Base-by-base conservation (phyloP, 2,329 filamentous ascomycete species). In the Arthrobotrys pseudoclavata region DNA sequence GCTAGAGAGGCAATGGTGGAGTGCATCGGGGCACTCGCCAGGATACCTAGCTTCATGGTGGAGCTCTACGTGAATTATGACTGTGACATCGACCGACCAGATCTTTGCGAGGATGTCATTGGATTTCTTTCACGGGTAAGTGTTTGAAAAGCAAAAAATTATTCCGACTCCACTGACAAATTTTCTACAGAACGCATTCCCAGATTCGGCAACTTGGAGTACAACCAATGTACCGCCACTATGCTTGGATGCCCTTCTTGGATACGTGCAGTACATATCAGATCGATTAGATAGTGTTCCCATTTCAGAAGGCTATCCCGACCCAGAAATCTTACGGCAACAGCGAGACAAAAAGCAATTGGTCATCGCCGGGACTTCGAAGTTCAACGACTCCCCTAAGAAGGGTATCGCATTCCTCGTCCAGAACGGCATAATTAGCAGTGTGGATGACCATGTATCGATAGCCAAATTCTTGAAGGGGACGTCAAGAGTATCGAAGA, bases 41-140 rank as follows among this genome's bases (percentile, higher is more conserved):
- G 96, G 48, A 97, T 99, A 86, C 94, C 96, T 0, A 94, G 91
- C 48, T 99, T 96, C 82, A 94, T 98, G 89, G 90, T 92, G 10
- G 96, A 99, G 83, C 87, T 99, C 6, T 99, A 97, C 83, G 90
- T 98, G 84, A 99, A 99, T 84, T 99, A 98, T 83, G 96, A 99
- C 84, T 99, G 95, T 82, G 94, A 98, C 82, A 90, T 93, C 64
- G 93, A 99, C 82, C 89, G 94, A 61, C 91, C 91, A 63, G 96
- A 99, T 84, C 85, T 99, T 4, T 99, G 96, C 82, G 92, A 97
- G 85, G 96, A 99, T 82, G 92, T 98, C 88, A 90, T 99, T 76
- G 95, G 96, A 0, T 87, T 99, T 37, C 86, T 99, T 15, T 95
- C 96, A 20, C 89, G 96, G 50, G 72, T 76, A 45, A 9, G 71